Evolutionary conservation across 1,284 basidiomycete species (phyloP).

Genomic region (Thecaphora frezii): DNA sequence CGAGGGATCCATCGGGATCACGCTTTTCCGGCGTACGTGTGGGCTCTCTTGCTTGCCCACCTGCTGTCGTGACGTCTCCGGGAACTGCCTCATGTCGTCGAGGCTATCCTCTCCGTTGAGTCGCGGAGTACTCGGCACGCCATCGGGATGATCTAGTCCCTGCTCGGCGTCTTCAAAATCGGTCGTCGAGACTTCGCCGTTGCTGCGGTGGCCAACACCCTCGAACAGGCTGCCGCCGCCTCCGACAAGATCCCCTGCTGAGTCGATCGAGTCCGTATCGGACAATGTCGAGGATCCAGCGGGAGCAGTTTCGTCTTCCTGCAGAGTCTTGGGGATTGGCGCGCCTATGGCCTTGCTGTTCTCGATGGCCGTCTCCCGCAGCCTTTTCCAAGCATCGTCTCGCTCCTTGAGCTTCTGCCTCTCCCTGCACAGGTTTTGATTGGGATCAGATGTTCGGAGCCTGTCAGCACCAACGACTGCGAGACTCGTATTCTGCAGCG

Average conservation of each 20-base stretch:
- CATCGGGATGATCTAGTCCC: constrained; percentile 2
- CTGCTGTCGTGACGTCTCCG: constrained; percentile 38
- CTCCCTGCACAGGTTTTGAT: constrained; percentile 33
- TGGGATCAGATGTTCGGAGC: too few species aligned
- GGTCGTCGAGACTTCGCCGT: constrained; percentile 45
- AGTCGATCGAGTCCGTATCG: constrained; percentile 38
- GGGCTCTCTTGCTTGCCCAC: constrained; percentile 38
- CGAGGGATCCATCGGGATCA: constrained; percentile 60
- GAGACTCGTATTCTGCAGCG: too few species aligned
- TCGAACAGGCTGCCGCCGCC: constrained; percentile 30
- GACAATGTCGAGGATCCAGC: constrained; percentile 35
- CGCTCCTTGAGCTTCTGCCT: constrained; percentile 47
- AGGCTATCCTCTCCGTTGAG: constrained; percentile 25
- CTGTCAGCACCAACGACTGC: too few species aligned
- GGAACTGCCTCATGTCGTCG: constrained; percentile 43
- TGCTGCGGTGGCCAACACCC: constrained; percentile 22
- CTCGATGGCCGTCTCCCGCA: constrained; percentile 48
- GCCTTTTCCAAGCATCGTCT: constrained; percentile 52
- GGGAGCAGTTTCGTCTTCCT: constrained; percentile 44
- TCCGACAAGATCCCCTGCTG: constrained; percentile 29
- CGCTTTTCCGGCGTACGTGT: constrained; percentile 57
- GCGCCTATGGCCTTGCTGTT: constrained; percentile 49
- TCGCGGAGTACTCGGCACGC: constrained; percentile 4
- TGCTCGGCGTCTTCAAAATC: constrained; percentile 52
- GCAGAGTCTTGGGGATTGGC: constrained; percentile 37